These are phyloP conservation scores for Cardiospermum halicacabum DNA, from an alignment of 345 rosid genomes.

Conservation along the genomic window DNA sequence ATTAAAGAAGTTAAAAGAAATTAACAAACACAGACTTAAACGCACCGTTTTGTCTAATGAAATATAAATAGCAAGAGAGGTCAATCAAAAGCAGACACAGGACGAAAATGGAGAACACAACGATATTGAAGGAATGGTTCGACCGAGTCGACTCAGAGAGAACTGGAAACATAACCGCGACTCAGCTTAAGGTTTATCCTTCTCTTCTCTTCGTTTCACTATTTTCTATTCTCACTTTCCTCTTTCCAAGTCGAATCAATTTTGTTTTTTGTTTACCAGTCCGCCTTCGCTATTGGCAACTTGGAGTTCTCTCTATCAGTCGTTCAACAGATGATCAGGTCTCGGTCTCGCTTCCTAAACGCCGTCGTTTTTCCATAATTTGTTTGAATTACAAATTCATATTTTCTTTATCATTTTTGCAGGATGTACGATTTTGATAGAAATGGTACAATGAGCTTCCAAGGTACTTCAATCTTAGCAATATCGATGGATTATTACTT, in stretches of 20 bases:
- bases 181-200: conserved; percentile 52
- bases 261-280: conserved; percentile 23
- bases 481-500: not conserved
- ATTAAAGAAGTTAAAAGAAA: too few relatives aligned
- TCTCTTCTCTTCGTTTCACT: not conserved
- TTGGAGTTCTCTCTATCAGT: conserved; percentile 49
- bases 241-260: not conserved
- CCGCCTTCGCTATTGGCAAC: conserved; percentile 55
- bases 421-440: conserved; percentile 75
- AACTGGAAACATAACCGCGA: conserved; percentile 51
- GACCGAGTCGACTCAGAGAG: conserved; percentile 68
- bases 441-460: conserved; percentile 67
- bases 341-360: conserved; percentile 1
- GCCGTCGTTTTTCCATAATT: not conserved
- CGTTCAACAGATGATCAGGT: conserved; percentile 76
- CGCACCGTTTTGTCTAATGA: too few relatives aligned
- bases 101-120: conserved; percentile 42
- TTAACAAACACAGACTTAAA: too few relatives aligned
- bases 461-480: conserved; percentile 28
- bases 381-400: not conserved
- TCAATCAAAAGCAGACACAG: not conserved
- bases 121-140: conserved; percentile 56
- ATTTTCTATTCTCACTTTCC: not conserved
- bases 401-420: not conserved
- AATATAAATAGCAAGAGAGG: not conserved